Evolutionary conservation across 2,329 filamentous ascomycete genomes (phyloP).

Genomic region (Monilinia laxa): DNA sequence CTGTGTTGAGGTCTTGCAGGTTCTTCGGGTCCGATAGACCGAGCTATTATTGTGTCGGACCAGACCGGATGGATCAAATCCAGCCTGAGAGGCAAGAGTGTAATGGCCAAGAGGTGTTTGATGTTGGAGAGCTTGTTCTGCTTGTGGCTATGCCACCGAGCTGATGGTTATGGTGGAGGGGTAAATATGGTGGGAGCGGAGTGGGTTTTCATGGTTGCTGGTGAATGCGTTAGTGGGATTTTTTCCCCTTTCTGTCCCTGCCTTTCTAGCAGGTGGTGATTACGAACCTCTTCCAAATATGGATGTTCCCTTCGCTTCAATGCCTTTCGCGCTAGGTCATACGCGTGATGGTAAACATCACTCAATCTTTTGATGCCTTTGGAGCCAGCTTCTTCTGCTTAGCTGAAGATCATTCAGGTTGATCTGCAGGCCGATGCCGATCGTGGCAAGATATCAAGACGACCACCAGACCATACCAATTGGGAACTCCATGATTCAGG

Average conservation of each 20-base stretch:
- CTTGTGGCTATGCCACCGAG: conserved; percentile 30
- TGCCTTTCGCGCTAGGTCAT: conserved; percentile 61
- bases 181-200: too few species aligned
- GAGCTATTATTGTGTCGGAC: conserved; percentile 41
- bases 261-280: conserved; percentile 66
- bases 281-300: conserved; percentile 91
- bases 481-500: background rate
- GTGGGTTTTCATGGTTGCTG: too few species aligned
- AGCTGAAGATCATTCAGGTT: too few species aligned
- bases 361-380: background rate
- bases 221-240: too few species aligned
- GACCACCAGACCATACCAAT: background rate
- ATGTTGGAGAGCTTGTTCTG: conserved; percentile 39
- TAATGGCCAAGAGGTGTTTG: conserved; percentile 39
- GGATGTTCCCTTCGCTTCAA: conserved; percentile 62
- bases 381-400: too few species aligned
- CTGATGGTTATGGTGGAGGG: too few species aligned
- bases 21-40: conserved; percentile 42
- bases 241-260: conserved; percentile 59
- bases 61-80: conserved; percentile 45
- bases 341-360: background rate
- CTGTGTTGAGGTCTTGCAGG: conserved; percentile 40
- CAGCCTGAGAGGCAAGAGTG: conserved; percentile 41
- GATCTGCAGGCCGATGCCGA: too few species aligned
- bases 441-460: background rate